Percentiles rank a stretch among this genome's conserved stretches.
Evolutionary conservation across 2,329 filamentous ascomycete species (phyloP).

Genomic region (Fusarium praegraminearum): DNA sequence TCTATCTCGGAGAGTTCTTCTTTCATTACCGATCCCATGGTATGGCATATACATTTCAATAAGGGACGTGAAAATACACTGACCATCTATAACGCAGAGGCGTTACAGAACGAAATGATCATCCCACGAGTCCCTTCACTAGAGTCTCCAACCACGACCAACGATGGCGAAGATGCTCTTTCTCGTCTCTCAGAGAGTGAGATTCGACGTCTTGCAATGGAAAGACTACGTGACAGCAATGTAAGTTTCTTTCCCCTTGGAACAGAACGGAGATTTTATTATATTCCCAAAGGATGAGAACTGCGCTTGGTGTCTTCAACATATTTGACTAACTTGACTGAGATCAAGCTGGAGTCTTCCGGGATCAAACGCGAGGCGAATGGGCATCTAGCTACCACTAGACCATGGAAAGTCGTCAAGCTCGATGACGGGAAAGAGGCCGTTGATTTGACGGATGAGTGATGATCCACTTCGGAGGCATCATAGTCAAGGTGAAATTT

Average conservation of each 20-base stretch:
- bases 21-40: slow-evolving; percentile 45
- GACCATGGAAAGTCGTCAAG: slow-evolving; percentile 28
- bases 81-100: slow-evolving; percentile 22
- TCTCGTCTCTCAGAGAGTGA: slow-evolving; percentile 28
- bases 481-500: neutral
- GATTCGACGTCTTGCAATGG: slow-evolving; percentile 36
- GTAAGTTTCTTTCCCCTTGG: neutral
- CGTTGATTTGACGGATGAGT: slow-evolving; percentile 37
- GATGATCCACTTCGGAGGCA: neutral
- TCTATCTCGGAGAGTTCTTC: neutral
- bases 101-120: slow-evolving; percentile 40
- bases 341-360: slow-evolving; percentile 4
- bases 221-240: slow-evolving; percentile 34
- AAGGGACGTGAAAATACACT: neutral
- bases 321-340: neutral
- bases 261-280: neutral
- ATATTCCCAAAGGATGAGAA: neutral
- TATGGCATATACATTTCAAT: neutral
- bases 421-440: slow-evolving; percentile 27
- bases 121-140: slow-evolving; percentile 35
- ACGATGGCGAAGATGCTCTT: neutral
- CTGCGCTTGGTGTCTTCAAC: neutral
- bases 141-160: neutral
- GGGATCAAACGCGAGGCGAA: slow-evolving; percentile 27
- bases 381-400: neutral